Conservation (phyloP, 805 yeast genomes). For the Grigorovia jiainica region DNA sequence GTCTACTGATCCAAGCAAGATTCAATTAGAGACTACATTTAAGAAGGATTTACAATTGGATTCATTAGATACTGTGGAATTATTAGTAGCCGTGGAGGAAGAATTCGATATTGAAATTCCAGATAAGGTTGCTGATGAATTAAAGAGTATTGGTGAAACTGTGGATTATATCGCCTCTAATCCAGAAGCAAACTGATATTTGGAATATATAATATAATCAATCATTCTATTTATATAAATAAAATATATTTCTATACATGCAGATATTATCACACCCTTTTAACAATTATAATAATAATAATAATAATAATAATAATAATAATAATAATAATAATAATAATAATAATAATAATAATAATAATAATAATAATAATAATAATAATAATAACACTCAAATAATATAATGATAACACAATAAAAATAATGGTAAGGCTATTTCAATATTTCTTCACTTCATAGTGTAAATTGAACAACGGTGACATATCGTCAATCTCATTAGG, state of each 20-base stretch:
- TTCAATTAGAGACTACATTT: slow-evolving; percentile 35
- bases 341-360: no score
- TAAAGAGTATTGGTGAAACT: slow-evolving; percentile 90
- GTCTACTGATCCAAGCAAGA: slow-evolving; percentile 38
- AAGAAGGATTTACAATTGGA: slow-evolving; percentile 56
- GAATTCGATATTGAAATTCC: slow-evolving; percentile 78
- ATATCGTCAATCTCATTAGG: slow-evolving; percentile 31
- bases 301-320: no score
- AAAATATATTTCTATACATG: no score
- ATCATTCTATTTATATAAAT: no score
- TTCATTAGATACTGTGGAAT: slow-evolving; percentile 90
- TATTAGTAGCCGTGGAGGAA: slow-evolving; percentile 92
- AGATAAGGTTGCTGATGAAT: slow-evolving; percentile 86
- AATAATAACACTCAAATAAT: no score
- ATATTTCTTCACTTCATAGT: slow-evolving; percentile 10
- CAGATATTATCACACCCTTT: no score
- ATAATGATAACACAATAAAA: no score
- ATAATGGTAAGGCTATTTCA: no score
- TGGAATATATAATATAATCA: no score
- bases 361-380: no score
- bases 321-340: no score
- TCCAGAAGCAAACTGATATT: slow-evolving; percentile 36
- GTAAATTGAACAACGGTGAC: slow-evolving; percentile 21
- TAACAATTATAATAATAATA: no score
- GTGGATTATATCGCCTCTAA: slow-evolving; percentile 74